Percentiles rank a stretch among this genome's conserved stretches.
Conservation (phyloP, 441 rosid genomes). For the Populus tomentosa region DNA sequence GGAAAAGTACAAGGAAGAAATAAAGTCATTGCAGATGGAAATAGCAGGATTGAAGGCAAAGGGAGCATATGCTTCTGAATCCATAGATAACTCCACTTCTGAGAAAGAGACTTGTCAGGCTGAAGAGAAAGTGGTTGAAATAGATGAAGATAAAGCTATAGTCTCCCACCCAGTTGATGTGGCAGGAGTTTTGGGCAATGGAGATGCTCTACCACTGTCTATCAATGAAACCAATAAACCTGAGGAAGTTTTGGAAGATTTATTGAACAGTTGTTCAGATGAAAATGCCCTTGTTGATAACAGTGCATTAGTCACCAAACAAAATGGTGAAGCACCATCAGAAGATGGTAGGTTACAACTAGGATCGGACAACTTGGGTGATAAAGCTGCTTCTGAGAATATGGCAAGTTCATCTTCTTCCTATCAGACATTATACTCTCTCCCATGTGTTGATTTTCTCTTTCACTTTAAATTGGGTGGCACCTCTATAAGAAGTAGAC, state of each 20-base stretch:
- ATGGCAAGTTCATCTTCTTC: constrained; percentile 48
- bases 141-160: constrained; percentile 57
- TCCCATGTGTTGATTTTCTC: constrained; percentile 14
- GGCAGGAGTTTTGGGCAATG: constrained; percentile 29
- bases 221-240: constrained; percentile 29
- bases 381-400: constrained; percentile 45
- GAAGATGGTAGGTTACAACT: constrained; percentile 32
- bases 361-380: constrained; percentile 38
- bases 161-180: constrained; percentile 36
- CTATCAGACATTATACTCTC: constrained; percentile 15
- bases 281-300: constrained; percentile 30
- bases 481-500: constrained; percentile 5
- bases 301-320: constrained; percentile 28
- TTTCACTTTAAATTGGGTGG: constrained; percentile 1
- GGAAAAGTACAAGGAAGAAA: constrained; percentile 59
- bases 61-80: constrained; percentile 24
- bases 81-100: constrained; percentile 29
- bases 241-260: constrained; percentile 36
- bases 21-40: constrained; percentile 53
- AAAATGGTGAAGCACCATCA: constrained; percentile 35
- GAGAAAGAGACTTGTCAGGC: constrained; percentile 42
- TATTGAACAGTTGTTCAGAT: constrained; percentile 24
- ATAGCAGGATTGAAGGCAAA: constrained; percentile 45
- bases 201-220: constrained; percentile 25
- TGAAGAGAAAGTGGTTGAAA: constrained; percentile 62